Conservation (phyloP, 345 rosid species). For the Populus pruinosa region DNA sequence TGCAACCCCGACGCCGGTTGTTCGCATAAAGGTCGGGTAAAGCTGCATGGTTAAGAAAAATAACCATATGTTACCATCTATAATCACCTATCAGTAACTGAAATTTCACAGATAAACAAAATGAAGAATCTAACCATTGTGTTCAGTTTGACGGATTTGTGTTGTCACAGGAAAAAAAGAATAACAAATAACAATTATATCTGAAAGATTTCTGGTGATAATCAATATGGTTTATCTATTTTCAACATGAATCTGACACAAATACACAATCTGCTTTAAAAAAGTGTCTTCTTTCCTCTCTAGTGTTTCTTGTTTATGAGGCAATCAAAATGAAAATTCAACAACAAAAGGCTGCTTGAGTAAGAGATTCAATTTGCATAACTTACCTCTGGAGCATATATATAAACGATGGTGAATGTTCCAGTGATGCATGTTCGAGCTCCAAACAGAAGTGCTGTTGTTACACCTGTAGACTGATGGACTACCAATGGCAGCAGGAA, state of each 20-base stretch:
- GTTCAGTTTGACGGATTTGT: not conserved
- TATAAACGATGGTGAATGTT: conserved; percentile 63
- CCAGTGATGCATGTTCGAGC: conserved; percentile 83
- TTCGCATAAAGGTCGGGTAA: conserved; percentile 79
- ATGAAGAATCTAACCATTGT: not conserved
- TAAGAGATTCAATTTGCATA: not conserved
- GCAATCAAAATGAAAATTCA: not conserved
- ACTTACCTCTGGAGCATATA: conserved; percentile 88
- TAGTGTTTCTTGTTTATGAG: not conserved
- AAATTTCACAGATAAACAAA: not conserved
- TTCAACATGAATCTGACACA: not conserved
- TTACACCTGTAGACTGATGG: conserved; percentile 56
- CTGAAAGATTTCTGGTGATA: not conserved
- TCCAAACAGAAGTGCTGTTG: conserved; percentile 69
- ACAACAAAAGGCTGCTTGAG: not conserved
- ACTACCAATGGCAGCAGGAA: conserved; percentile 71
- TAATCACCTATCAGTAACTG: not conserved
- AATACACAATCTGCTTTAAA: not conserved
- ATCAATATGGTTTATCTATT: not conserved
- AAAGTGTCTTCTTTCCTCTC: too few relatives aligned
- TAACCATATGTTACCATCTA: not conserved
- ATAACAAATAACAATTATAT: too few relatives aligned
- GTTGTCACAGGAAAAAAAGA: too few relatives aligned
- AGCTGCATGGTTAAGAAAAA: conserved; percentile 36
- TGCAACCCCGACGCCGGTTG: conserved; percentile 88